These are phyloP conservation scores for Euphorbia tirucalli DNA, from an alignment of 345 rosid species.

Conservation along the genomic window DNA sequence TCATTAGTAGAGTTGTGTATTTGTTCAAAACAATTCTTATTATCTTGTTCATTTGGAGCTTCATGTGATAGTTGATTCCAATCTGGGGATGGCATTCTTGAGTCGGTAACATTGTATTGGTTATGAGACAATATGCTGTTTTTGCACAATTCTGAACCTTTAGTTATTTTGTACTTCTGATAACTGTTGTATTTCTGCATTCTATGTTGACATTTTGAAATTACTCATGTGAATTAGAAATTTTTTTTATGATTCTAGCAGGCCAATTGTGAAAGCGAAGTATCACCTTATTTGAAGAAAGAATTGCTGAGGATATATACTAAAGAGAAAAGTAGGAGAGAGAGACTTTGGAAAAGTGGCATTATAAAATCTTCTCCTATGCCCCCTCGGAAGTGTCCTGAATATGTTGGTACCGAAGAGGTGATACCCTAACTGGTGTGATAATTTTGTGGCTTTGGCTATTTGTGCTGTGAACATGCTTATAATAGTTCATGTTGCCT, in stretches of 20 bases:
- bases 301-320: slow-evolving; percentile 65
- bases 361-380: slow-evolving; percentile 72
- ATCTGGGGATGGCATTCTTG: background rate
- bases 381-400: slow-evolving; percentile 63
- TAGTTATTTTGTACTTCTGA: background rate
- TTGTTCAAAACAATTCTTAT: background rate
- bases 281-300: slow-evolving; percentile 61
- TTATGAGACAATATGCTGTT: background rate
- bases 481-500: slow-evolving; percentile 16
- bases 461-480: background rate
- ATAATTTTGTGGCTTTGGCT: slow-evolving; percentile 2
- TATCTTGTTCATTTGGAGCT: background rate
- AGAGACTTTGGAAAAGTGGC: slow-evolving; percentile 81
- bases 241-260: slow-evolving; percentile 25
- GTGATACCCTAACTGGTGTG: slow-evolving; percentile 31
- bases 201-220: background rate
- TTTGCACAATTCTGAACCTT: background rate
- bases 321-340: slow-evolving; percentile 75
- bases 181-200: background rate
- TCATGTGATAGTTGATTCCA: background rate
- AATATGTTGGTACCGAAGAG: slow-evolving; percentile 87
- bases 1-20: too few relatives aligned
- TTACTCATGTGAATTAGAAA: slow-evolving; percentile 2
- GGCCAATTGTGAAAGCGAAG: slow-evolving; percentile 50
- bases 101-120: background rate